Base-by-base conservation (phyloP, 257 asterid genomes). In the Nicotiana otophora region DNA sequence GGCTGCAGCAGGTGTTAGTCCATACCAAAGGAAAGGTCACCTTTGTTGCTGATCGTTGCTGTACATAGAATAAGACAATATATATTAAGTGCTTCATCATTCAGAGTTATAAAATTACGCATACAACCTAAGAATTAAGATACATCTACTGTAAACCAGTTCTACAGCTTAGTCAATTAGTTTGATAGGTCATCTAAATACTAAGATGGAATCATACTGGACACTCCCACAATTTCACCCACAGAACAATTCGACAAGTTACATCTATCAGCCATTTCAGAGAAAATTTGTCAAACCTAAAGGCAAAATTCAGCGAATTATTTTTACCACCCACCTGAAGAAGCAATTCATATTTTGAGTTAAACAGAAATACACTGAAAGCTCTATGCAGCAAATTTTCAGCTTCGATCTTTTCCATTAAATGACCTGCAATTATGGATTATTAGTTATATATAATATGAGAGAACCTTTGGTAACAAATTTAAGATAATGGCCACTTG, bases 1-100 rank as follows among this genome's bases (percentile, higher is more conserved):
- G 99, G 87, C 99, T 95, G 92, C 99, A 95, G 86, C 99, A 95
- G 77, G 99, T 93, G 94, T 95, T 95, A 36, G 99, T 95, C 99
- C 99, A 95, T 66, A 95, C 99, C 85, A 91, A 80, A 36, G 99
- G 99, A 85, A 95, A 95, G 76, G 99, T 95, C 75, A 95, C 99
- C 92, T 95, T 95, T 81, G 99, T 91, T 67, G 98, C 90, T 64
- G 99, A 95, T 62, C 99, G 91, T 95, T 92, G 99, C 99, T 95
- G 94, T 86, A 83, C 46, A 78, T 17, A 36, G 34, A 65, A 36
- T 51, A 31, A 26, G 20, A 81, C 78, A 11, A 19, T 61, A 51
- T 31, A 34, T 48, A 74, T 48, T 26, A 48, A 48, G 39, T 2
- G 8, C 4, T 4, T 26, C 51, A 48, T 26, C 62, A 34, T 23